Percentiles rank a stretch among this genome's conserved stretches.
Evolutionary conservation across 768 basidiomycete species (phyloP).

Genomic region (Rhizopogon vesiculosus): DNA sequence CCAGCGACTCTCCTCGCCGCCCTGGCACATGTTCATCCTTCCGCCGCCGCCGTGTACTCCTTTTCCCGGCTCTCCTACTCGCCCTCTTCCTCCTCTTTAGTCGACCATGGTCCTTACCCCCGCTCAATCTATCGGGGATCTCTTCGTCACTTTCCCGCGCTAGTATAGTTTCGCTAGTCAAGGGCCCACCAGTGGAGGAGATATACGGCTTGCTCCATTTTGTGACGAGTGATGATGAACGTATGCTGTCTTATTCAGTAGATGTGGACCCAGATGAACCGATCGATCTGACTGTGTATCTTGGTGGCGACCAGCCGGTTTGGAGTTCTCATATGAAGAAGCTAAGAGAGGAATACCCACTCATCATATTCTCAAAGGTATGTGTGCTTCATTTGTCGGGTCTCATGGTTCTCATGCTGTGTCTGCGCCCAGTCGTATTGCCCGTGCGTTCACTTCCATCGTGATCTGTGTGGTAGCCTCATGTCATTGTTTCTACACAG

Average conservation of each 20-base stretch:
- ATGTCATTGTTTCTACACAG: slow-evolving; percentile 4
- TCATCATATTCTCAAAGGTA: slow-evolving; percentile 83
- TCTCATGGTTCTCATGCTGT: not conserved
- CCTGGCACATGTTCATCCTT: slow-evolving; percentile 7
- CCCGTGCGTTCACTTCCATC: slow-evolving; percentile 45
- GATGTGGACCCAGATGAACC: slow-evolving; percentile 43
- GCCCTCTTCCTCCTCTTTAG: slow-evolving; percentile 32
- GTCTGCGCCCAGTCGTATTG: slow-evolving; percentile 60
- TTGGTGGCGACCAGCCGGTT: slow-evolving; percentile 24
- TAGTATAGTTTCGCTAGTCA: slow-evolving; percentile 34
- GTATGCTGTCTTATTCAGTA: slow-evolving; percentile 33
- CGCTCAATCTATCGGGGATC: slow-evolving; percentile 28
- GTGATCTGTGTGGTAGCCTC: not conserved
- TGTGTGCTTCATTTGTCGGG: slow-evolving; percentile 11
- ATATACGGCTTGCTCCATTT: slow-evolving; percentile 71
- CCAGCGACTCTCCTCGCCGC: not conserved
- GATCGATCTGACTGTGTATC: slow-evolving; percentile 49
- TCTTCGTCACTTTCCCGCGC: slow-evolving; percentile 33
- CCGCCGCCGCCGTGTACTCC: slow-evolving; percentile 45
- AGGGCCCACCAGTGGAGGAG: slow-evolving; percentile 43
- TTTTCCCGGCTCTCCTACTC: slow-evolving; percentile 33
- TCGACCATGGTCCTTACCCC: slow-evolving; percentile 39
- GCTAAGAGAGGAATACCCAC: slow-evolving; percentile 49
- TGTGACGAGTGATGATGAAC: slow-evolving; percentile 41
- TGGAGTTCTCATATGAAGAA: slow-evolving; percentile 34